phyloP scores from a whole-genome alignment of 2,329 filamentous ascomycete species.

The Aspergillus brunneoviolaceus region DNA sequence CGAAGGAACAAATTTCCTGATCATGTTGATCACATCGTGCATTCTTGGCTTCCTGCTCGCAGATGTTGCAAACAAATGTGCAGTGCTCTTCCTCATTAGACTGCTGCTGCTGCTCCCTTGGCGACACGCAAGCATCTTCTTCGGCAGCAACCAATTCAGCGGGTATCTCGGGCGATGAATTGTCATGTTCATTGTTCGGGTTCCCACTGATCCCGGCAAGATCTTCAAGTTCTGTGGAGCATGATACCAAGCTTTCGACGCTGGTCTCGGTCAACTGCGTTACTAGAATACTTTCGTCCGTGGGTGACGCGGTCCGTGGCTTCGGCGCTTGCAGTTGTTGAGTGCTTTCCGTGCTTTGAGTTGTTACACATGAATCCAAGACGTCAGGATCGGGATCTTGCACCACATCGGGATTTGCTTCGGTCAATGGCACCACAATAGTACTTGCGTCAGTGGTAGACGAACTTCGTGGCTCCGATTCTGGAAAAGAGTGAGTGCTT shows the following conservation, averaged over 20 bases:
- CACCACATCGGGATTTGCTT: too few species aligned
- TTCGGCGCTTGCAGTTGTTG: background rate
- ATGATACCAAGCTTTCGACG: background rate
- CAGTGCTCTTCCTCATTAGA: background rate
- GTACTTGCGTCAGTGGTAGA: background rate
- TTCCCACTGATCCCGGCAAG: background rate
- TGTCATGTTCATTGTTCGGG: background rate
- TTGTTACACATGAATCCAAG: background rate
- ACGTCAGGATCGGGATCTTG: too few species aligned
- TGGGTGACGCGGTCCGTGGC: background rate
- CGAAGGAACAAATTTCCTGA: conserved; percentile 16
- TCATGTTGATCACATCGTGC: conserved; percentile 9
- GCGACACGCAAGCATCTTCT: background rate
- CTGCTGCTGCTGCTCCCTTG: background rate
- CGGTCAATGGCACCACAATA: too few species aligned
- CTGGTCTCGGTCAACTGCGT: background rate
- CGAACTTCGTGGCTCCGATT: background rate
- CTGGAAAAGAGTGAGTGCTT: too few species aligned
- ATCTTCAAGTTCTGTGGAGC: background rate
- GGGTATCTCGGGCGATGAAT: background rate
- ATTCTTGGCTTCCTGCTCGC: background rate
- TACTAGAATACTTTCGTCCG: background rate
- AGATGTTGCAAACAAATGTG: background rate
- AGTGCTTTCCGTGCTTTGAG: background rate
- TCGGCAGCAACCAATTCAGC: background rate